Conservation (phyloP, 371 early-diverging fungal genomes). For the Actinomortierella wolfii region DNA sequence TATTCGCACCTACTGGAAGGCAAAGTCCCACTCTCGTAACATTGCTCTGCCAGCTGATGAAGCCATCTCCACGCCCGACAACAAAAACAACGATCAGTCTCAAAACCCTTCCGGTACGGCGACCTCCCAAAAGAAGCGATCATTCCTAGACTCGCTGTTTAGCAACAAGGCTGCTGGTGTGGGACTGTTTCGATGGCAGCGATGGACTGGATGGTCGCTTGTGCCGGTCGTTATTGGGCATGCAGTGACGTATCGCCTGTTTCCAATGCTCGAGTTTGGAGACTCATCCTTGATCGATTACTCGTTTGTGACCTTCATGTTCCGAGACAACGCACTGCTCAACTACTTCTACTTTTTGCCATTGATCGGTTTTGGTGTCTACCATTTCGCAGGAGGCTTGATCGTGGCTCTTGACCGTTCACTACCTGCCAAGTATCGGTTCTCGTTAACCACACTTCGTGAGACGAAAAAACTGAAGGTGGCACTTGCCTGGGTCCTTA, state of each 20-base stretch:
- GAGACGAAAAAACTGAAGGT: slow-evolving; percentile 6
- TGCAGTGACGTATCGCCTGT: slow-evolving; percentile 10
- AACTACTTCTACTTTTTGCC: slow-evolving; percentile 10
- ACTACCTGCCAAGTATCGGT: slow-evolving; percentile 15
- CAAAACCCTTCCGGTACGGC: too few species aligned
- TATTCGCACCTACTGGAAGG: slow-evolving; percentile 30
- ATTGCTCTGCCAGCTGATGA: background rate
- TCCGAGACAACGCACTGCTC: slow-evolving; percentile 9
- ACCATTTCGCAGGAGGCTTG: slow-evolving; percentile 25
- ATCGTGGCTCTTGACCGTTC: slow-evolving; percentile 19
- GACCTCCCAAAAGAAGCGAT: too few species aligned
- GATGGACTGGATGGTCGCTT: slow-evolving; percentile 31
- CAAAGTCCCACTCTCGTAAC: slow-evolving; percentile 7
- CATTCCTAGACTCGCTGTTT: too few species aligned
- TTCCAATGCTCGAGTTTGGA: slow-evolving; percentile 15
- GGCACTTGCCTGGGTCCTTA: slow-evolving; percentile 8
- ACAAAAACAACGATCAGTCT: background rate
- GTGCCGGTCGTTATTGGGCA: slow-evolving; percentile 23
- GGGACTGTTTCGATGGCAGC: slow-evolving; percentile 7
- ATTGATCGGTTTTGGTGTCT: slow-evolving; percentile 18
- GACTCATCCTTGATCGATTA: slow-evolving; percentile 40
- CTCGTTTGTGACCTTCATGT: slow-evolving; percentile 17
- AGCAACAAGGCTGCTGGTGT: too few species aligned
- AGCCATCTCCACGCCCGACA: slow-evolving; percentile 3
- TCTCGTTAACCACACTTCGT: slow-evolving; percentile 10